Conservation (phyloP, 1,284 basidiomycete genomes). For the Sparassis latifolia region DNA sequence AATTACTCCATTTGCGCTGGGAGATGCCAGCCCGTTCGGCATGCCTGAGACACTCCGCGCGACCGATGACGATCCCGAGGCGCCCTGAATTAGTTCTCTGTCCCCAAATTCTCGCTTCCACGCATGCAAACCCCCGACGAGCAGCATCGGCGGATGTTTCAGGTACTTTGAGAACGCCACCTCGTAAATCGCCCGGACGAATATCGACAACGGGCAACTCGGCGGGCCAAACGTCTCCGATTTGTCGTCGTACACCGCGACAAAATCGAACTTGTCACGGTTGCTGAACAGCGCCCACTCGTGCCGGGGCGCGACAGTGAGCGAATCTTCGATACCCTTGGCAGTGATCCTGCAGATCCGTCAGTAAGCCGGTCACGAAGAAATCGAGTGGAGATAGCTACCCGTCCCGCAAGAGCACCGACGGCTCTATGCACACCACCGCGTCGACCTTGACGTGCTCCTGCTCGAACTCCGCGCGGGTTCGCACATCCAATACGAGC, state of each 20-base stretch:
- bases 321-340: conserved; percentile 66
- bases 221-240: conserved; percentile 51
- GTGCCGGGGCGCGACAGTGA: conserved; percentile 61
- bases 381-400: conserved; percentile 31
- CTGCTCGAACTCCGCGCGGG: conserved; percentile 66
- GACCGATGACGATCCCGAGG: too few species aligned
- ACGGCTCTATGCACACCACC: conserved; percentile 82
- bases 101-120: conserved; percentile 69
- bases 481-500: conserved; percentile 79
- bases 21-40: conserved; percentile 10
- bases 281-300: conserved; percentile 73
- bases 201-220: conserved; percentile 45
- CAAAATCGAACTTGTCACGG: conserved; percentile 81
- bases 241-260: conserved; percentile 81
- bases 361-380: neutral
- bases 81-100: too few species aligned
- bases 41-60: conserved; percentile 1
- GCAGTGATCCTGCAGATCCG: conserved; percentile 19
- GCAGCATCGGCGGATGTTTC: conserved; percentile 73
- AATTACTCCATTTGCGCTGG: conserved; percentile 13
- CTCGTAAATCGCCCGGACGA: conserved; percentile 68
- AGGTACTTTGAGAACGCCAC: conserved; percentile 67
- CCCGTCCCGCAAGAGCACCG: conserved; percentile 62
- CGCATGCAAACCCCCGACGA: conserved; percentile 82
- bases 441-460: conserved; percentile 67